Evolutionary conservation across 371 early-diverging fungal genomes (phyloP), one percentile per base, ranked within the genome.

Genomic region (Syncephalastrum monosporum): DNA sequence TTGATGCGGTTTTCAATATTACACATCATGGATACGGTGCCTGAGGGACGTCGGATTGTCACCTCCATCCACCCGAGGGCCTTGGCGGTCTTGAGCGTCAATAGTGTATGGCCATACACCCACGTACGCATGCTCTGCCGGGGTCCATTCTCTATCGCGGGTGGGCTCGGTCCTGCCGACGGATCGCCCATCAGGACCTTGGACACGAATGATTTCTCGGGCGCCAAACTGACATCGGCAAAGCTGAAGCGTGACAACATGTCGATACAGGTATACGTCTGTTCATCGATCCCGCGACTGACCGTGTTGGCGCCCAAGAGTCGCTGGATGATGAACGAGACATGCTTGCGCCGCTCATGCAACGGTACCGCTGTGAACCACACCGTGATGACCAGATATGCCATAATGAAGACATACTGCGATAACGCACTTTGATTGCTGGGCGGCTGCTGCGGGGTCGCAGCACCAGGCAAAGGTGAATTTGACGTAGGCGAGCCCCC

Each of bases 251-350:
- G 86, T 14, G 93, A 82, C 17, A 98, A 74, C 91, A 96, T 92
- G 61, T 98, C 98, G 62, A 98, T 77, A 54, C 95, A 94, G 8
- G 95, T 88, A 60, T 89, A 91, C 0, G 89, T 87, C 47, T 84
- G 89, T 64, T 93, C 95, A 61, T 91, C 91, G 48, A 92, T 76
- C 3, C 61, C 27, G 42, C 68, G 63, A 1, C 74, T 62, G 16
- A 64, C 56, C 0, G 75, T 75, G 19, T 81, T 84, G 17, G 70
- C 72, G 16, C 77, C 68, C 8, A 91, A 63, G n/a, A 94, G 75
- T 33, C 87, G 82, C 27, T 87, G 82, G 19, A 92, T 77, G 38
- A 95, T 91, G 56, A 90, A 92, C 1, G 90, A 82, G 0, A 95
- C 91, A 68, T 90, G 92, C 48, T 88, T 87, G 33, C 82, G 75